Percentiles rank a stretch among this genome's conserved stretches.
These are phyloP conservation scores for Trichophyton verrucosum DNA, from an alignment of 2,329 filamentous ascomycete species.

Conservation along the genomic window DNA sequence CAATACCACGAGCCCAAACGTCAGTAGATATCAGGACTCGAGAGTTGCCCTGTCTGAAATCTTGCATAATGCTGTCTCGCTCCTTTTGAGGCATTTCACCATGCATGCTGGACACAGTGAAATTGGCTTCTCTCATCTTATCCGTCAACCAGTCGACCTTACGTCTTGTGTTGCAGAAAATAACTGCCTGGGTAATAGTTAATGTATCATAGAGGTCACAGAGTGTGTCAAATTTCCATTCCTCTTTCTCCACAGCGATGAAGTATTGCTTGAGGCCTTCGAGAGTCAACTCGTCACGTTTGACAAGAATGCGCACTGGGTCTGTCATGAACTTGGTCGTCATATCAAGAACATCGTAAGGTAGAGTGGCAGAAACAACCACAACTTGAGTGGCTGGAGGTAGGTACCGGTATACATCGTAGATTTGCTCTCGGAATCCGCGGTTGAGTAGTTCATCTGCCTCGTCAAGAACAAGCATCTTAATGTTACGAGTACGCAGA, in stretches of 20 bases:
- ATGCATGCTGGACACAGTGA: constrained; percentile 97
- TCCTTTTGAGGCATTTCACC: constrained; percentile 99
- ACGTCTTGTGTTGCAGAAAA: constrained; percentile 99
- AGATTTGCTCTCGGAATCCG: constrained; percentile 99
- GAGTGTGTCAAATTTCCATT: constrained; percentile 99
- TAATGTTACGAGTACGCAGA: constrained; percentile 94
- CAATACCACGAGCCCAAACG: constrained; percentile 95
- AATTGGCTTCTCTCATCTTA: constrained; percentile 98
- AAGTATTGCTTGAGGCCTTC: constrained; percentile 99
- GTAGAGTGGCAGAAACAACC: constrained; percentile 95
- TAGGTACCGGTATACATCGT: constrained; percentile 99
- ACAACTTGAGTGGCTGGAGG: constrained; percentile 98
- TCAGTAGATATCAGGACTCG: constrained; percentile 95
- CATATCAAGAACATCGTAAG: constrained; percentile 96
- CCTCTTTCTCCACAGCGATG: constrained; percentile 99
- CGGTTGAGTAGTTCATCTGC: constrained; percentile 65
- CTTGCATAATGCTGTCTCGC: constrained; percentile 97
- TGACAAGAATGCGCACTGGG: constrained; percentile 96
- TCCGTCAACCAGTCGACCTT: constrained; percentile 99
- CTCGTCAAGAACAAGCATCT: constrained; percentile 99
- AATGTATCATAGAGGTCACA: constrained; percentile 98
- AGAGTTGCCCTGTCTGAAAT: constrained; percentile 93
- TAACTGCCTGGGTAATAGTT: constrained; percentile 98
- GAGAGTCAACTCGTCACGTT: constrained; percentile 98
- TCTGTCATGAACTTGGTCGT: constrained; percentile 99